Evolutionary conservation across 2,329 filamentous ascomycete genomes (phyloP), one percentile per base, ranked within the genome.

Genomic region (Cadophora luteo-olivacea): DNA sequence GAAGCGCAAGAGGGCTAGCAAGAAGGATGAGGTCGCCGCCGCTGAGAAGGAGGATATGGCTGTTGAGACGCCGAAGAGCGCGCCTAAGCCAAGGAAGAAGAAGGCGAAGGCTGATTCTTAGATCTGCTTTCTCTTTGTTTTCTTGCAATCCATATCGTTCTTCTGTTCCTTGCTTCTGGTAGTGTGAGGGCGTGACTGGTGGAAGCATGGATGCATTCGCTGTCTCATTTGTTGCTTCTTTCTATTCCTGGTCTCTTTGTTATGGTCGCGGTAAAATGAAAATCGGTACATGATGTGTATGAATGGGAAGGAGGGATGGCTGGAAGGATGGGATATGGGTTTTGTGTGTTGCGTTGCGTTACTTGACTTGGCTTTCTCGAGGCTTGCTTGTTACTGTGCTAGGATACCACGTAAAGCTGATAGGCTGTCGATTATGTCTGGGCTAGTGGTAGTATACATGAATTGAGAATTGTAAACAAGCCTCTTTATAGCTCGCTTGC

Each of bases 1-100:
- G 84, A 90, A 90, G 86, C 83, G 87, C 73, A 85, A 89, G 80
- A 81, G 87, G 68, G 81, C 82, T 11, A 86, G 85, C 4, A 89
- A 89, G 83, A 84, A 73, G 62, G 72, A 71, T 19, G 73, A 75
- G 60, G 58, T 65, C 9, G 68, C 29, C 45, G 64, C 24, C 58
- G 65, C 25, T 57, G 80, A 84, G 67, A 79, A 80, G 72, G 86
- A 88, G 76, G 86, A 89, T 77, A 24, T 67, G 8, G 67, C 70
- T n/a, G 64, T 70, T 22, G 75, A 77, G 67, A 73, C 74, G 12
- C 74, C 73, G 0, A 76, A 75, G 70, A 71, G 69, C n/a, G 67
- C 72, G 6, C 65, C 74, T 22, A 76, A 76, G 72, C 70, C 72
- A 41, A 72, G 74, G 61, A 77, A 77, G 74, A 77, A 77, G 73